Conservation (phyloP, 176 grass and related monocot species). For the Saccharum spontaneum region DNA sequence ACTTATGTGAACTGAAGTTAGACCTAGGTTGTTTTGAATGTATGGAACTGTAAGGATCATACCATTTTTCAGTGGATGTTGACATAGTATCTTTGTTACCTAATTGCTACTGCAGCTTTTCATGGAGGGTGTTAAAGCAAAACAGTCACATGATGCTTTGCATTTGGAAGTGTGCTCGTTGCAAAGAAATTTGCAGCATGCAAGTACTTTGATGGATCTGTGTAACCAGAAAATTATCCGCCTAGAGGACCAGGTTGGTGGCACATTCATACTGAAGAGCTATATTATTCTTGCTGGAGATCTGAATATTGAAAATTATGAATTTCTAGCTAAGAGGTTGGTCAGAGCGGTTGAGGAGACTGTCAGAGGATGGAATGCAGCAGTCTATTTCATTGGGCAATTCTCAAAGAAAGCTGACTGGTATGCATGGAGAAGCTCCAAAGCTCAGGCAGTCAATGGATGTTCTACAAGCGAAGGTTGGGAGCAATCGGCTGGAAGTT, state of each 20-base stretch:
- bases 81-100: slow-evolving; percentile 7
- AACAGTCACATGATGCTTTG: slow-evolving; percentile 56
- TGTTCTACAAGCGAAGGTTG: slow-evolving; percentile 52
- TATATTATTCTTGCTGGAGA: slow-evolving; percentile 1
- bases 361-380: slow-evolving; percentile 57
- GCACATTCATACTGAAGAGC: slow-evolving; percentile 10
- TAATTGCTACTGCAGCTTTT: slow-evolving; percentile 63
- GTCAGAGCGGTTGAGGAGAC: slow-evolving; percentile 59
- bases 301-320: slow-evolving; percentile 25
- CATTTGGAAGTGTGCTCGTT: slow-evolving; percentile 48
- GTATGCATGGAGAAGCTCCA: slow-evolving; percentile 52
- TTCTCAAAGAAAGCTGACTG: slow-evolving; percentile 58
- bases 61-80: background rate
- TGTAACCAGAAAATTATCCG: slow-evolving; percentile 57
- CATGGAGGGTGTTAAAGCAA: slow-evolving; percentile 71
- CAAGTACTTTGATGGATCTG: slow-evolving; percentile 62
- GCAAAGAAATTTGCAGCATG: slow-evolving; percentile 60
- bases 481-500: slow-evolving; percentile 55
- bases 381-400: slow-evolving; percentile 49
- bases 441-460: slow-evolving; percentile 50
- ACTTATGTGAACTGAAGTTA: background rate
- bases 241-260: slow-evolving; percentile 71
- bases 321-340: slow-evolving; percentile 68
- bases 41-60: background rate
- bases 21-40: background rate